Evolutionary conservation across 176 grass and related monocot genomes (phyloP), one percentile per base, ranked within the genome.

Genomic region (Zoysia pacifica): DNA sequence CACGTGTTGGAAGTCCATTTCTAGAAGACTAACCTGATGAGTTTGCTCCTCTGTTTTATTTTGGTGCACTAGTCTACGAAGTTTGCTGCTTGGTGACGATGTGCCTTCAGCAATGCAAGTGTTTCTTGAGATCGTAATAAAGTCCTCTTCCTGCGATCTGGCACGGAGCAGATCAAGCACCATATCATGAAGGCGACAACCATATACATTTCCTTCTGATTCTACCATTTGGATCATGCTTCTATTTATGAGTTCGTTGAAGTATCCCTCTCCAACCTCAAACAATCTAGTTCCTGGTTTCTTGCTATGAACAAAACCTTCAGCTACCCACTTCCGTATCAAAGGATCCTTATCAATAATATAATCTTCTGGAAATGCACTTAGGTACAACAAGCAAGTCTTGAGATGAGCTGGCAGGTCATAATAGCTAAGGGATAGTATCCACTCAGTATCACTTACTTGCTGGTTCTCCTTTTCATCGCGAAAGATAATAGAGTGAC

Each of bases 321-420:
- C 62, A 0, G 76, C 47, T 20, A 79, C 9, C 76, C 76, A 79
- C 37, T 12, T 67, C 62, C 62, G 43, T 79, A 75, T 62, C n/a
- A 75, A 35, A 35, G 2, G 4, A 14, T 61, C 3, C 28, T 7
- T 75, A 0, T 75, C 41, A 36, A 75, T 75, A 10, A 1, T 2
- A 46, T 45, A 20, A 62, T 75, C 73, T 61, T 62, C 55, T 6
- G 44, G 69, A 52, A 16, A 64, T 11, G 16, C 0, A n/a, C 67
- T 20, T 50, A 81, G 0, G 15, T 81, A 71, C 2, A 62, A 18
- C 5, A 70, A 71, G 11, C 78, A 81, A 12, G 42, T 40, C 28
- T 1, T 76, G 1, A 75, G 18, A 75, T 46, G 11, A 35, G 3
- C 28, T 35, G 55, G 73, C 4, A 75, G 40, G 45, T 75, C 73